Base-by-base conservation (phyloP, 176 grass and related monocot species). In the Cocos nucifera region DNA sequence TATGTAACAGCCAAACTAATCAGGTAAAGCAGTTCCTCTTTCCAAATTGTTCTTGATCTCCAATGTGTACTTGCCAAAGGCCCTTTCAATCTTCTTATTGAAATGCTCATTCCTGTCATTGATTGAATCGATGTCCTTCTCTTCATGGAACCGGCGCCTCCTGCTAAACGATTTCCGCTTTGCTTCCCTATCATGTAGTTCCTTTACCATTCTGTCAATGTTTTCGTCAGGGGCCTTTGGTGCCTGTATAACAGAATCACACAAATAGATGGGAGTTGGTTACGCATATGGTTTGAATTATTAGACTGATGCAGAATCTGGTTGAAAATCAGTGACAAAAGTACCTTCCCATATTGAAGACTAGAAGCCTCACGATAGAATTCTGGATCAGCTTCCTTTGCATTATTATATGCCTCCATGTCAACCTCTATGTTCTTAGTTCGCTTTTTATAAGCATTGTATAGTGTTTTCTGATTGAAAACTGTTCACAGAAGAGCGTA, bases 1-100 rank as follows among this genome's bases (percentile, higher is more conserved):
- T 44, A 44, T 44, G 28, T 3, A 44, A 44, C 35, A 44, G 57
- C 15, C 9, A 59, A 59, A 22, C 29, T 83, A 92, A 62, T 98
- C 93, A 4, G 84, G 87, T 72, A 98, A 65, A 50, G 93, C 87
- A 49, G 87, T 98, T 27, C 93, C 93, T 32, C 93, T 81, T 73
- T 98, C 93, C 5, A 98, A 58, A 62, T 98, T 98, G 61, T 98
- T 98, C 93, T 98, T 98, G 28, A 98, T 98, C 67, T 98, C 93
- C 10, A 98, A 75, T 0, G 93, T 98, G 63, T 98, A 98, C 55
- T 98, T 98, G 30, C 93, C 87, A 35, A 98, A 98, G 15, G 87
- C 93, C 22, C 93, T 75, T 79, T 98, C 87, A 4, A 98, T 86
- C 79, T 98, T 92, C 81, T 98, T 98, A 62, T 98, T 92, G 73